phyloP scores from a whole-genome alignment of 2,329 filamentous ascomycete species.

The Penicillium brasilianum region DNA sequence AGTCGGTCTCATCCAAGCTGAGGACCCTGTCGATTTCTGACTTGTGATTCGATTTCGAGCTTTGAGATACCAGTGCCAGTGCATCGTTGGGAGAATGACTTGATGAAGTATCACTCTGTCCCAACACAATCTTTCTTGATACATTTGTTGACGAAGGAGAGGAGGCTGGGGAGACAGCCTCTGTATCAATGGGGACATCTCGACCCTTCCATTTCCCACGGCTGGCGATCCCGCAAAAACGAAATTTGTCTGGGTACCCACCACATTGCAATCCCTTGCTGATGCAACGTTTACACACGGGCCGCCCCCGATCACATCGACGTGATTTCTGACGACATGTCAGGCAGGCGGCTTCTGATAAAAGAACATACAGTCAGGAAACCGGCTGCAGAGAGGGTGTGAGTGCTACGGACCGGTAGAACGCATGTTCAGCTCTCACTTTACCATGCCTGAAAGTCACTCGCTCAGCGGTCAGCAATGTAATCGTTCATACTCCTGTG shows the following conservation, averaged over 20 bases:
- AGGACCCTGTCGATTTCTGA: constrained; percentile 10
- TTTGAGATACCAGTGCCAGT: neutral
- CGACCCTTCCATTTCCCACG: constrained; percentile 39
- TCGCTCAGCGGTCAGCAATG: neutral
- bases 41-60: neutral
- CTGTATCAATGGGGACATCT: constrained; percentile 21
- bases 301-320: constrained; percentile 39
- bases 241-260: constrained; percentile 41
- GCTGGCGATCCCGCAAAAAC: constrained; percentile 38
- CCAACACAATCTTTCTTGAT: neutral
- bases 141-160: neutral
- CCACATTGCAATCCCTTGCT: constrained; percentile 38
- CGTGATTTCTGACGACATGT: constrained; percentile 43
- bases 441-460: neutral
- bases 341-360: constrained; percentile 37
- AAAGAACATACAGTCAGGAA: neutral
- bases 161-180: neutral
- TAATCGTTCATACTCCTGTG: neutral
- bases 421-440: neutral
- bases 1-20: constrained; percentile 22
- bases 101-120: neutral
- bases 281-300: constrained; percentile 37
- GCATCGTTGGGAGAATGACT: neutral
- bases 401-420: neutral
- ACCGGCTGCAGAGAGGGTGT: neutral